phyloP scores from a whole-genome alignment of 2,329 filamentous ascomycete species.

The Beauveria rudraprayagi region DNA sequence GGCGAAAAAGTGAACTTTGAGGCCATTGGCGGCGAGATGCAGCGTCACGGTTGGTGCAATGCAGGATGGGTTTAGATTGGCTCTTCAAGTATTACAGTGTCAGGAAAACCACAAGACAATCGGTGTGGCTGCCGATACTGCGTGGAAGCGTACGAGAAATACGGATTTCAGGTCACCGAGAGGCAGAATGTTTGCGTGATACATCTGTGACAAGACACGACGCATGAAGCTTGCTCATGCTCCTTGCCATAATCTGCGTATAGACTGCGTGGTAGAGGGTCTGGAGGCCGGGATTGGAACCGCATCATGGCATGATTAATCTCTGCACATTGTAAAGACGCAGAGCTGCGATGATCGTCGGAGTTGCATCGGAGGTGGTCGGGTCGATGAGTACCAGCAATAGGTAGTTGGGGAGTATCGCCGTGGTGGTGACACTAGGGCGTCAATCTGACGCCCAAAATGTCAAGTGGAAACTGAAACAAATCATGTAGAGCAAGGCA shows the following conservation, averaged over 20 bases:
- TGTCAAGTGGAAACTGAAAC: neutral
- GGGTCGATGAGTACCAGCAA: neutral
- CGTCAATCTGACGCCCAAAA: neutral
- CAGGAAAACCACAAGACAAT: neutral
- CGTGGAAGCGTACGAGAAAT: neutral
- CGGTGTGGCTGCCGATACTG: neutral
- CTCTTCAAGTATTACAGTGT: neutral
- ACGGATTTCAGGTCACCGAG: neutral
- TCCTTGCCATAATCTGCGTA: neutral
- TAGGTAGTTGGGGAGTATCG: neutral
- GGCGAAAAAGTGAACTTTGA: neutral
- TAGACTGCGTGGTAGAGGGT: neutral
- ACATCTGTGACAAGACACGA: neutral
- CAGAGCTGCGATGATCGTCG: neutral
- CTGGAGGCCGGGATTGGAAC: neutral
- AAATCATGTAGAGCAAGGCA: neutral
- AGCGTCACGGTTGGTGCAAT: neutral
- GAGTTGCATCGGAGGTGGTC: neutral
- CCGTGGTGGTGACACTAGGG: neutral
- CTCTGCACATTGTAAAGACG: neutral
- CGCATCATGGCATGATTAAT: neutral
- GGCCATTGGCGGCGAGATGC: neutral
- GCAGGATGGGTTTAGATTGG: neutral
- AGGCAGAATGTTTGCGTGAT: neutral
- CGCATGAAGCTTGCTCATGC: neutral